Conservation (phyloP, 139 green algal genomes). For the Closterium sp. region DNA sequence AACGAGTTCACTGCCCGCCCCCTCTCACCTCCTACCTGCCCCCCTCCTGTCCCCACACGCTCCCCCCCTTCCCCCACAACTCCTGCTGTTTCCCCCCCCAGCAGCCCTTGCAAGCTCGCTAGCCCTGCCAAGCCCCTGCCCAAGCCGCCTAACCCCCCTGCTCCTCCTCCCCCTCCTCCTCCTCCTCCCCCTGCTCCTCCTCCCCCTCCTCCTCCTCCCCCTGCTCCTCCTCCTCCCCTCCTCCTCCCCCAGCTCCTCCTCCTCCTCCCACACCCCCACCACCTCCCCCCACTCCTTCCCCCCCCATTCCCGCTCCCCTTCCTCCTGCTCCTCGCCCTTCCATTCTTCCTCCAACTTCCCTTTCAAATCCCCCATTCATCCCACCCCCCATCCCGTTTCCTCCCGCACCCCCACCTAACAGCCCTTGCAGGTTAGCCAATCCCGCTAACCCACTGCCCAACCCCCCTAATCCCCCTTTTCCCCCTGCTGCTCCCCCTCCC, state of each 20-base stretch:
- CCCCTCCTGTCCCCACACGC: background rate
- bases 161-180: background rate
- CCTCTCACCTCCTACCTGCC: background rate
- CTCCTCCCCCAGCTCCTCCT: too few species aligned
- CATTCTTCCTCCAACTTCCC: background rate
- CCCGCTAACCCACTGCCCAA: background rate
- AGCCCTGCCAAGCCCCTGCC: background rate
- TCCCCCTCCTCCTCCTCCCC: too few species aligned
- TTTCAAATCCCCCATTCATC: background rate
- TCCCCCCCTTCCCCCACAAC: too few species aligned
- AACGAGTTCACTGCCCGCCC: background rate
- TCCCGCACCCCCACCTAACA: background rate
- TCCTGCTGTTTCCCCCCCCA: background rate
- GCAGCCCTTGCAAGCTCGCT: background rate
- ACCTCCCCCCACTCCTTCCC: too few species aligned
- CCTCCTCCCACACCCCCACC: too few species aligned
- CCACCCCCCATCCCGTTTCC: background rate
- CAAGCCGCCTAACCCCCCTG: background rate
- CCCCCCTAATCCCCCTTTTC: background rate
- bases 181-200: too few species aligned
- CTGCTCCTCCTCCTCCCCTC: too few species aligned
- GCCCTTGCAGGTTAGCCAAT: background rate
- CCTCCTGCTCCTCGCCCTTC: background rate
- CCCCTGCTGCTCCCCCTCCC: background rate
- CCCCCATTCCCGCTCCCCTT: too few species aligned